Evolutionary conservation across 2,329 filamentous ascomycete genomes (phyloP), one percentile per base, ranked within the genome.

Genomic region (Ophiostoma piceae): DNA sequence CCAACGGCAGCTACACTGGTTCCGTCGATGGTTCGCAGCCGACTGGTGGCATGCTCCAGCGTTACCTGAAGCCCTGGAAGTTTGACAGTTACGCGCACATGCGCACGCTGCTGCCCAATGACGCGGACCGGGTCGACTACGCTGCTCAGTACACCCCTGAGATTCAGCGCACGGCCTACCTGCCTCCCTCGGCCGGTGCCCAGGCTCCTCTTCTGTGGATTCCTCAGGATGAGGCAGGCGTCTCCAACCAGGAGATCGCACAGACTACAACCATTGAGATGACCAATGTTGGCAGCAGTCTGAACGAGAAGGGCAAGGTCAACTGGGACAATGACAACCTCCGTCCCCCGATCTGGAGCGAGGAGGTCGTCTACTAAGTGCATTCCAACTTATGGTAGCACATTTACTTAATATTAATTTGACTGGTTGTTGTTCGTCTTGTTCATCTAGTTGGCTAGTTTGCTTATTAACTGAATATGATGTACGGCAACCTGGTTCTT

Each of bases 171-270:
- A 84, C 90, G 67, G 93, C 91, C 0, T 94, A 92, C 79, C 86
- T 86, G 78, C 88, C 93, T 72, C 92, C 92, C 0, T 85, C 90
- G 0, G 84, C 94, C 76, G 85, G 79, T 32, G 83, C 86, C 72
- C 74, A 83, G 74, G 79, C 85, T 1, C 91, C 91, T 1, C 80
- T 92, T 39, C 82, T 97, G n/a, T 97, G 93, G 93, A 91, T 97
- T 69, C 92, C 93, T 0, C 83, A 86, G 71, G 93, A 97, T 75
- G 80, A 84, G 1, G 85, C 88, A 32, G 91, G 92, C 11, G 86
- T 97, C 60, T 92, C 88, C 69, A 84, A 84, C 75, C 91, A 96
- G 77, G 93, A 96, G 79, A 83, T 95, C 68, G 83, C 83, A 14
- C 90, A 95, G 75, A 91, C 90, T 74, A 87, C 85, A 75, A 85